Evolutionary conservation across 768 basidiomycete species (phyloP).

Genomic region (Heimioporus sp.): DNA sequence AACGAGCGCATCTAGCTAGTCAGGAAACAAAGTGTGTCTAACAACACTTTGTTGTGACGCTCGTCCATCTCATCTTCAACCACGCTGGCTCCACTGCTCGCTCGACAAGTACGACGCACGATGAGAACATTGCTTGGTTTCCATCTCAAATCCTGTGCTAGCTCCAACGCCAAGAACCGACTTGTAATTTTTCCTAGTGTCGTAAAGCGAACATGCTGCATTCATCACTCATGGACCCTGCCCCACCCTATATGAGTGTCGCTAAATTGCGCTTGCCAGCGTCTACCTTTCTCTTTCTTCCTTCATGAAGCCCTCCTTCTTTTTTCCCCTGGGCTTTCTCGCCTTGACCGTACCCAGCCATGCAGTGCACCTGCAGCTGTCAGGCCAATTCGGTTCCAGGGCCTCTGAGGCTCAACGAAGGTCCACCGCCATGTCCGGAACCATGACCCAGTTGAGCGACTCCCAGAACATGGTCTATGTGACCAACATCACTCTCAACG

Average conservation of each 20-base stretch:
- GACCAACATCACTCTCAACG: slow-evolving; percentile 41
- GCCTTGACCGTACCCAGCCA: background rate
- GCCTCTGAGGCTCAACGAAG: slow-evolving; percentile 20
- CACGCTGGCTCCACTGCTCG: too few relatives aligned
- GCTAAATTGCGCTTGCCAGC: background rate
- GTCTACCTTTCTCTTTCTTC: background rate
- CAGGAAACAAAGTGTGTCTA: too few relatives aligned
- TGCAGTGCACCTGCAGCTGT: slow-evolving; percentile 16
- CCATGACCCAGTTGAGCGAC: slow-evolving; percentile 26
- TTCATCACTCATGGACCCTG: background rate
- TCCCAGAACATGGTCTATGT: slow-evolving; percentile 34
- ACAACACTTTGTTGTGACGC: too few relatives aligned
- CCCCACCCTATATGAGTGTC: slow-evolving; percentile 5
- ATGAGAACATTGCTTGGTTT: too few relatives aligned
- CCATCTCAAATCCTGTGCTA: too few relatives aligned
- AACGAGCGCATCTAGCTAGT: background rate
- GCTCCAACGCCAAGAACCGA: too few relatives aligned
- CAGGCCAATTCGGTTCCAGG: slow-evolving; percentile 9
- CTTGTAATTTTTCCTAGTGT: too few relatives aligned
- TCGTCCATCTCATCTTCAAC: too few relatives aligned
- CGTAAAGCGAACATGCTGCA: too few relatives aligned
- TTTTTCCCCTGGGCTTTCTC: slow-evolving; percentile 12
- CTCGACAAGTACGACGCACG: too few relatives aligned
- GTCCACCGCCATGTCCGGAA: slow-evolving; percentile 23
- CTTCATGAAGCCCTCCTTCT: slow-evolving; percentile 10